A percentile compares a stretch with the other conserved stretches of the same genome.
Evolutionary conservation across 352 stramenopile species (phyloP).

Genomic region (Phytopythium oedochilum): DNA sequence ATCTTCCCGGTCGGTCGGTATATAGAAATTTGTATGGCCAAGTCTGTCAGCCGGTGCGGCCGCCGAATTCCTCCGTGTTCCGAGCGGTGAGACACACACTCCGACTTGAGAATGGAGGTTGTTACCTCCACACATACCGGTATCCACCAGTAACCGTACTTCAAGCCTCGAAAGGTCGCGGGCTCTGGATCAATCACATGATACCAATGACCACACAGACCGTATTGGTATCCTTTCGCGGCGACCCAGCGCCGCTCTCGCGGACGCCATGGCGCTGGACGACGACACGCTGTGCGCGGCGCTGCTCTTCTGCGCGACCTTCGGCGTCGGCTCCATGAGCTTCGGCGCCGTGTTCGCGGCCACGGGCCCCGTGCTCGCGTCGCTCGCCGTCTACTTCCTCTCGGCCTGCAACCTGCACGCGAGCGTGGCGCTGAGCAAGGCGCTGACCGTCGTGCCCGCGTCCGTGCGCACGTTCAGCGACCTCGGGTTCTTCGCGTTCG

Average conservation of each 20-base stretch:
- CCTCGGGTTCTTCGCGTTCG: conserved; percentile 62
- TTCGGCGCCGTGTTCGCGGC: conserved; percentile 64
- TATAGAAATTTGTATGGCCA: conserved; percentile 29
- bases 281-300: conserved; percentile 58
- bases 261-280: not conserved
- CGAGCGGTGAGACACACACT: not conserved
- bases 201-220: not conserved
- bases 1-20: conserved; percentile 33
- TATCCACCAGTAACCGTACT: no score
- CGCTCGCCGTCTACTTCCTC: conserved; percentile 65
- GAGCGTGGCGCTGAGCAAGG: conserved; percentile 59
- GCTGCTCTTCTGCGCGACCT: conserved; percentile 71
- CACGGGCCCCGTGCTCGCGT: conserved; percentile 45
- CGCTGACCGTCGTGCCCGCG: conserved; percentile 37
- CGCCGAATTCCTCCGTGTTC: conserved; percentile 18
- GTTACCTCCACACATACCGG: conserved; percentile 1
- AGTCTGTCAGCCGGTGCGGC: not conserved
- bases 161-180: conserved; percentile 20
- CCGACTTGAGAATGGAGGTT: conserved; percentile 1
- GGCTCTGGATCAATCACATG: not conserved
- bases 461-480: conserved; percentile 70
- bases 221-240: not conserved
- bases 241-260: no score
- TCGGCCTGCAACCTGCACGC: conserved; percentile 75
- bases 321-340: conserved; percentile 69